A percentile compares a stretch with the other conserved stretches of the same genome.
Conservation (phyloP, 2,329 filamentous ascomycete genomes). For the Lithohypha guttulata region DNA sequence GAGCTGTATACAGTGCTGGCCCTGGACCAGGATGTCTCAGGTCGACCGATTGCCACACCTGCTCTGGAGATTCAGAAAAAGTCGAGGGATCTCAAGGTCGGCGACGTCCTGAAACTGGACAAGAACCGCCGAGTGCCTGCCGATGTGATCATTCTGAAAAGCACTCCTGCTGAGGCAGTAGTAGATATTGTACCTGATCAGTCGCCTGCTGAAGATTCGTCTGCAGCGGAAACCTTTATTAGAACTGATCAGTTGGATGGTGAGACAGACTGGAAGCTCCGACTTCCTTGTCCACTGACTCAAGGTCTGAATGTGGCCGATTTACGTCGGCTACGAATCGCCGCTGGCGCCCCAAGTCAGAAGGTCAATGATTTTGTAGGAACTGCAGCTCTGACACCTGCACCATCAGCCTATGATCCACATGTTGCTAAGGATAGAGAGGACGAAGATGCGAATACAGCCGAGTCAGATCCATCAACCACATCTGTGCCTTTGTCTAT, state of each 20-base stretch:
- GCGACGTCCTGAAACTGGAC: slow-evolving; percentile 83
- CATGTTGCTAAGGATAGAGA: slow-evolving; percentile 28
- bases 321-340: slow-evolving; percentile 55
- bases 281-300: slow-evolving; percentile 74
- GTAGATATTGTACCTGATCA: slow-evolving; percentile 25
- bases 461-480: slow-evolving; percentile 16
- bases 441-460: slow-evolving; percentile 13
- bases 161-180: slow-evolving; percentile 49
- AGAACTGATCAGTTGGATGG: slow-evolving; percentile 94
- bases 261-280: slow-evolving; percentile 96
- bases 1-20: slow-evolving; percentile 72
- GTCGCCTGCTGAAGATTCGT: slow-evolving; percentile 13
- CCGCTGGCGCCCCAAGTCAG: slow-evolving; percentile 80
- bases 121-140: slow-evolving; percentile 92
- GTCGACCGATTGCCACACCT: slow-evolving; percentile 20
- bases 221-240: slow-evolving; percentile 78
- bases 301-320: slow-evolving; percentile 66
- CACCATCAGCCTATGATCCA: slow-evolving; percentile 35
- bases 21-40: slow-evolving; percentile 43
- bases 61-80: slow-evolving; percentile 59
- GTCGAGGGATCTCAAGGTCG: slow-evolving; percentile 81
- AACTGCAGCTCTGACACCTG: slow-evolving; percentile 64
- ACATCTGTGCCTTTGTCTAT: slow-evolving; percentile 66
- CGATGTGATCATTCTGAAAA: slow-evolving; percentile 87
- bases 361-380: slow-evolving; percentile 92